Percentiles rank a stretch among this genome's conserved stretches.
These are phyloP conservation scores for Ceratobasidium sp. DNA, from an alignment of 1,284 basidiomycete species.

Conservation along the genomic window DNA sequence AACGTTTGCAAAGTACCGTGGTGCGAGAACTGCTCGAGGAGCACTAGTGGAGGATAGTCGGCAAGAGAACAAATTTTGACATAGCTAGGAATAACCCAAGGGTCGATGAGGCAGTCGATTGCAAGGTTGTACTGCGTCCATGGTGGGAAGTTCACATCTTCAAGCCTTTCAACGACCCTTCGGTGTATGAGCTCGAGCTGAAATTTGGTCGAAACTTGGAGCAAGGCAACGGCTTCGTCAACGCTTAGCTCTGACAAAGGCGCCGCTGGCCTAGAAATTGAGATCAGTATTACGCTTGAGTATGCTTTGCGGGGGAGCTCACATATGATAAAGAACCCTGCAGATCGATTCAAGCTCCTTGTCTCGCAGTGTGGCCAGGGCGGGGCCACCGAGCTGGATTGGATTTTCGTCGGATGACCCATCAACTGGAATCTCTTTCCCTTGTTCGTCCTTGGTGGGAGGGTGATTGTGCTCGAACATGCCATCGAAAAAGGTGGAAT, in stretches of 20 bases:
- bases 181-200: slow-evolving; percentile 22
- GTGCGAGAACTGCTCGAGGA: not conserved
- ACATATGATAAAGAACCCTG: slow-evolving; percentile 25
- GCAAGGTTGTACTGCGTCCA: slow-evolving; percentile 1
- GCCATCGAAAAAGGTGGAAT: slow-evolving; percentile 37
- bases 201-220: slow-evolving; percentile 27
- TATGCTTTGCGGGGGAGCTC: not conserved
- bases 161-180: not conserved
- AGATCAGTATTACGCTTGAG: not conserved
- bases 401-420: slow-evolving; percentile 44
- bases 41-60: not conserved
- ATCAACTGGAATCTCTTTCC: slow-evolving; percentile 6
- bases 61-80: slow-evolving; percentile 10
- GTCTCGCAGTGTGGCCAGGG: slow-evolving; percentile 23
- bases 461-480: slow-evolving; percentile 33
- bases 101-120: slow-evolving; percentile 19
- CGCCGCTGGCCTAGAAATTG: slow-evolving; percentile 4
- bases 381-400: slow-evolving; percentile 24
- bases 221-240: not conserved
- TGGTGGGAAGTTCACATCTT: not conserved
- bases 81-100: slow-evolving; percentile 2
- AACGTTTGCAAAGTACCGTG: not conserved
- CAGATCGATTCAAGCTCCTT: slow-evolving; percentile 18
- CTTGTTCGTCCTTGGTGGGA: slow-evolving; percentile 4
- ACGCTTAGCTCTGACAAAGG: slow-evolving; percentile 12